Evolutionary conservation across 805 yeast species (phyloP), one percentile per base, ranked within the genome.

Genomic region (Wickerhamomyces ciferrii): DNA sequence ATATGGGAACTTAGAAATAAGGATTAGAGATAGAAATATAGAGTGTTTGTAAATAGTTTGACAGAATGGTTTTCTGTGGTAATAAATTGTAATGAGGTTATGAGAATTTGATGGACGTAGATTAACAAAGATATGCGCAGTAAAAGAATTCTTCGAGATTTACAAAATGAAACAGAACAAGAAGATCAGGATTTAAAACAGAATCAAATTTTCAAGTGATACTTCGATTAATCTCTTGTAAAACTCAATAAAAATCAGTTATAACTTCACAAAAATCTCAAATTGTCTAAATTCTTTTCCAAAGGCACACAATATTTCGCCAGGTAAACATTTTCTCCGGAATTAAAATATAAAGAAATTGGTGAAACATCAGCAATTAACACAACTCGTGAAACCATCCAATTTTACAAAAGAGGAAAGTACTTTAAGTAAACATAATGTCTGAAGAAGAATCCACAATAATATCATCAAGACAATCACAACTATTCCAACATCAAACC

Each of bases 1-100:
- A 73, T 92, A 9, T 92, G 98, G 98, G 78, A 76, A 45, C 59
- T 65, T 20, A 48, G 53, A 9, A 39, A 27, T 18, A 18, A 34
- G 21, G 10, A 17, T 5, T 17, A 17, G 37, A 29, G 14, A 17
- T 24, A 18, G 11, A 19, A 4, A 10, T 17, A 4, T 11, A 17
- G 10, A 7, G 23, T 21, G 18, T 25, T 13, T 44, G 39, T 39
- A 34, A 14, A 43, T 46, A 18, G 47, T 19, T 17, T 8, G 17
- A n/a, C n/a, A n/a, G 14, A 35, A 10, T 6, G 23, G 21, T 10
- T 19, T 20, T 18, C 19, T 7, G 35, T 17, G 21, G 21, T 6
- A 13, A 4, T 27, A 27, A 7, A 27, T 27, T 7, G 11, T 27
- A 10, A 27, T 27, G 31, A 27, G 31, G 5, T 23, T 23, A 23